Evolutionary conservation across 1,284 basidiomycete genomes (phyloP).

Genomic region (Ceratobasidium sp.): DNA sequence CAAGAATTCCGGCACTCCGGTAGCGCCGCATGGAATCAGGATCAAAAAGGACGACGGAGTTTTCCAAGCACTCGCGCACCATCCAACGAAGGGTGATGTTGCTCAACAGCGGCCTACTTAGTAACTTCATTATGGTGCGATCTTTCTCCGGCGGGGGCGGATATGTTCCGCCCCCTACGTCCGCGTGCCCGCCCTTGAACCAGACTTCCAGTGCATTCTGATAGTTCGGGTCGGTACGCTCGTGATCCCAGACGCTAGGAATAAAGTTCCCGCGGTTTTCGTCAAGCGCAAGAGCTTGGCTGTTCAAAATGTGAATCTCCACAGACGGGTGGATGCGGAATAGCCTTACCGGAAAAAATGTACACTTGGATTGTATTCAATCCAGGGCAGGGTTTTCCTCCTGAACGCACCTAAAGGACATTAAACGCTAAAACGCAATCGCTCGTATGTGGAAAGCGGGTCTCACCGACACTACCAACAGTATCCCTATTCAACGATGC

Average conservation of each 20-base stretch:
- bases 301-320: background rate
- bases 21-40: slow-evolving; percentile 4
- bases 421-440: background rate
- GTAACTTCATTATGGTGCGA: background rate
- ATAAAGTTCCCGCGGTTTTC: slow-evolving; percentile 54
- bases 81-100: slow-evolving; percentile 44
- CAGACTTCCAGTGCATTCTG: slow-evolving; percentile 24
- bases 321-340: background rate
- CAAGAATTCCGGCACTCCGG: background rate
- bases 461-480: slow-evolving; percentile 44
- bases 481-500: slow-evolving; percentile 43
- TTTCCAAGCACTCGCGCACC: slow-evolving; percentile 35
- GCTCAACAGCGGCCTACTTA: background rate
- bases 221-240: background rate
- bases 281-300: slow-evolving; percentile 55
- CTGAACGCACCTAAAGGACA: slow-evolving; percentile 2
- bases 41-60: slow-evolving; percentile 42
- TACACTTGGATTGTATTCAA: slow-evolving; percentile 43
- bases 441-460: background rate
- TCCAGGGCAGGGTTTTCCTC: slow-evolving; percentile 34
- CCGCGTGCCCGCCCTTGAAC: slow-evolving; percentile 28
- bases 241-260: slow-evolving; percentile 49
- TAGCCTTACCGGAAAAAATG: slow-evolving; percentile 16
- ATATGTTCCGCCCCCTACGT: slow-evolving; percentile 3
- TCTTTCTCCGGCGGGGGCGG: background rate